These are phyloP conservation scores for Daedaleopsis sinensis DNA, from an alignment of 768 basidiomycete species.

Conservation along the genomic window DNA sequence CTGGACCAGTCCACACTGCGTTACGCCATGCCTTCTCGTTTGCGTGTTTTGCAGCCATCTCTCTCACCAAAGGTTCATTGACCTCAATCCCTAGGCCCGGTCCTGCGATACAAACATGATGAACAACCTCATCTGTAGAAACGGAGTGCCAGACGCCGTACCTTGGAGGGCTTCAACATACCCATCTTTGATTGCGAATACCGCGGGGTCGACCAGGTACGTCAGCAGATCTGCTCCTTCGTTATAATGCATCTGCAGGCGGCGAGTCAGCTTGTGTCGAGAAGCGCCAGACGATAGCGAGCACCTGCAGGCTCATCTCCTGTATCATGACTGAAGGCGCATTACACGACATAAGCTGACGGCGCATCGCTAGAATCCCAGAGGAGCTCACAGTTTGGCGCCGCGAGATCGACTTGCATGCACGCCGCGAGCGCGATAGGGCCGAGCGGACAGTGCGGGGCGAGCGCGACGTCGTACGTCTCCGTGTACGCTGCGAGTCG, in stretches of 20 bases:
- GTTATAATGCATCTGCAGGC: conserved; percentile 61
- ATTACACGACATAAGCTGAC: background rate
- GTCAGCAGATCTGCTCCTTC: conserved; percentile 62
- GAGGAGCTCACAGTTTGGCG: conserved; percentile 56
- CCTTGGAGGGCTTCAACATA: conserved; percentile 49
- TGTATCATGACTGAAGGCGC: conserved; percentile 53
- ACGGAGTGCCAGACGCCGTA: conserved; percentile 18
- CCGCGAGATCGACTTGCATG: conserved; percentile 60
- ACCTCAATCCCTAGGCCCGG: conserved; percentile 65
- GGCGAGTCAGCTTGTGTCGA: background rate
- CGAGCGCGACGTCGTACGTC: conserved; percentile 72
- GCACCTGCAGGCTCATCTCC: conserved; percentile 65
- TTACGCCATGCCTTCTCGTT: conserved; percentile 53
- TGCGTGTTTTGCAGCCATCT: conserved; percentile 38
- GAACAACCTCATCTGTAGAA: background rate
- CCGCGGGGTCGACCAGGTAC: conserved; percentile 52
- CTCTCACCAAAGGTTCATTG: conserved; percentile 56
- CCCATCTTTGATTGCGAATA: conserved; percentile 58
- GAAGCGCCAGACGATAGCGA: background rate
- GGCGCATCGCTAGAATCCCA: background rate
- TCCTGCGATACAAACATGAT: conserved; percentile 32
- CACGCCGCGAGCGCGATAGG: conserved; percentile 75
- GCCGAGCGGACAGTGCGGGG: conserved; percentile 73
- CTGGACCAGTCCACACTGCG: conserved; percentile 56
- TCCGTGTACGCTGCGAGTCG: conserved; percentile 62